Evolutionary conservation across 2,329 filamentous ascomycete species (phyloP).

Genomic region (Truncatella angustata): DNA sequence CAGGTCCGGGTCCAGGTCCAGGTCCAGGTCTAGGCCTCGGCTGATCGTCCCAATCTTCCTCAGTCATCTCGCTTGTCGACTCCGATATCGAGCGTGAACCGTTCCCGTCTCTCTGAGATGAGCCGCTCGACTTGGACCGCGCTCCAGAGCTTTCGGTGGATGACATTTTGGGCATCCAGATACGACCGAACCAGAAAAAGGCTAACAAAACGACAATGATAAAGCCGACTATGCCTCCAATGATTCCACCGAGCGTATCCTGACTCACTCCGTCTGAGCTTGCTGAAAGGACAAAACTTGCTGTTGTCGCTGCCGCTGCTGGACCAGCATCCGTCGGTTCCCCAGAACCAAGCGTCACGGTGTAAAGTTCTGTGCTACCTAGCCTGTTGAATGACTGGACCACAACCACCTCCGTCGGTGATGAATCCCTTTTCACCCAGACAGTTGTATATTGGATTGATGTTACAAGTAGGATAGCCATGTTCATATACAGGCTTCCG

Average conservation of each 20-base stretch:
- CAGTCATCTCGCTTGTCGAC: conserved; percentile 2
- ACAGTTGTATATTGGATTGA: not conserved
- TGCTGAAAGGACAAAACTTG: not conserved
- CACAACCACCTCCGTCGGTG: not conserved
- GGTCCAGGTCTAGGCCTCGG: not conserved
- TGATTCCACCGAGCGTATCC: conserved; percentile 10
- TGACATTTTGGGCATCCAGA: not conserved
- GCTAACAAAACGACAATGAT: conserved; percentile 7
- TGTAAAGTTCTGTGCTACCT: not conserved
- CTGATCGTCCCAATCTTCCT: not conserved
- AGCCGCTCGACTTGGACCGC: not conserved
- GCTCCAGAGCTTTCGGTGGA: not conserved
- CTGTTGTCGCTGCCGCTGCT: not conserved
- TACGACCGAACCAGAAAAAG: conserved; percentile 6
- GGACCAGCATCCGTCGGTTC: not conserved
- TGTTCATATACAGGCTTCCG: no score
- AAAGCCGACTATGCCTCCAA: conserved; percentile 10
- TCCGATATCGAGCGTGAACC: not conserved
- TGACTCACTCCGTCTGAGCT: conserved; percentile 6
- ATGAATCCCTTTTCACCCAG: no score
- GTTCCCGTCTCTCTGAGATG: not conserved
- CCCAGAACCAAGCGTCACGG: conserved; percentile 7
- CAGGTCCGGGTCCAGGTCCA: not conserved
- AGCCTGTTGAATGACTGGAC: not conserved
- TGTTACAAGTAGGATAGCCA: not conserved